A percentile compares a stretch with the other conserved stretches of the same genome.
Evolutionary conservation across 2,329 filamentous ascomycete species (phyloP).

Genomic region (Colletotrichum acutatum): DNA sequence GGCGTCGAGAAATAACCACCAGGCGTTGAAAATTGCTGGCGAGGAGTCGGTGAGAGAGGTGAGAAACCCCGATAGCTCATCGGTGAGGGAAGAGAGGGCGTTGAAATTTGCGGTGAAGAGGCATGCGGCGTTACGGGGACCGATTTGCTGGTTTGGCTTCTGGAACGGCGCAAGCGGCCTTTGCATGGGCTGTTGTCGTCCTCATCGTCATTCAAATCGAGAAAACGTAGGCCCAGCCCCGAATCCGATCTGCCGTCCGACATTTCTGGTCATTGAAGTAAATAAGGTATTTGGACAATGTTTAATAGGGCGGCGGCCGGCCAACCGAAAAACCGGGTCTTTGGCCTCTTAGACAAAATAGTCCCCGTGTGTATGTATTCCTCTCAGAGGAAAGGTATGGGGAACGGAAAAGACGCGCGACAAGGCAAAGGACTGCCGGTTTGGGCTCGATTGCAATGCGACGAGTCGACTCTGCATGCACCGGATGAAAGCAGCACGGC

Average conservation of each 20-base stretch:
- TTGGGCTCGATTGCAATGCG: conserved; percentile 23
- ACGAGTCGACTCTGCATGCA: conserved; percentile 28
- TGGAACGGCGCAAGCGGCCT: conserved; percentile 21
- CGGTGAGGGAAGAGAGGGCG: conserved; percentile 39
- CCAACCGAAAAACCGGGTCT: conserved; percentile 35
- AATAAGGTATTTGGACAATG: background rate
- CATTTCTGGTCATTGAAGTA: conserved; percentile 33
- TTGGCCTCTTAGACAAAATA: conserved; percentile 5
- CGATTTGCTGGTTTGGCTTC: conserved; percentile 16
- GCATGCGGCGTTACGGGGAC: conserved; percentile 14
- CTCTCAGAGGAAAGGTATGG: conserved; percentile 20
- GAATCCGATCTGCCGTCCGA: conserved; percentile 35
- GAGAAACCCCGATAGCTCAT: conserved; percentile 45
- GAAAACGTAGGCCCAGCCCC: conserved; percentile 35
- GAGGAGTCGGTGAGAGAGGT: conserved; percentile 43
- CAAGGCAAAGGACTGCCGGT: conserved; percentile 7
- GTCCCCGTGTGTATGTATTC: conserved; percentile 6
- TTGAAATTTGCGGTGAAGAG: conserved; percentile 38
- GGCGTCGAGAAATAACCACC: conserved; percentile 41
- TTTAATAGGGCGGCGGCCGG: conserved; percentile 23
- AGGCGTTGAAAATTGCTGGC: conserved; percentile 42
- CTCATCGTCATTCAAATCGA: conserved; percentile 34
- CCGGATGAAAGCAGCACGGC: conserved; percentile 11
- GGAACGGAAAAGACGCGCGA: conserved; percentile 10
- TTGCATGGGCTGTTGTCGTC: conserved; percentile 35